These are phyloP conservation scores for Ogataea zsoltii DNA, from an alignment of 805 yeast genomes.

Conservation along the genomic window DNA sequence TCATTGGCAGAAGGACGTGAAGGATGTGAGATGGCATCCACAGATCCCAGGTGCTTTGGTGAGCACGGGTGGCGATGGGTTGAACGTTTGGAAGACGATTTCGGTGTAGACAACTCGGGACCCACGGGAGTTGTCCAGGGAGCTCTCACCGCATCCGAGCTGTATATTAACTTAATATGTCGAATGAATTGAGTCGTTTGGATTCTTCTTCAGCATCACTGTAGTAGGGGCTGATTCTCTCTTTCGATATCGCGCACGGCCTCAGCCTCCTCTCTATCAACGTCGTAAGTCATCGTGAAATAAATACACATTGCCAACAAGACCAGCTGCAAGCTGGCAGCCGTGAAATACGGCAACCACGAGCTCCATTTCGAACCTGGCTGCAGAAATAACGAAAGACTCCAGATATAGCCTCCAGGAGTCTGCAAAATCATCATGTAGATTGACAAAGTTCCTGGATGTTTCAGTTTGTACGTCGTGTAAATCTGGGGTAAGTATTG, in stretches of 20 bases:
- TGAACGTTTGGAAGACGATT: slow-evolving; percentile 94
- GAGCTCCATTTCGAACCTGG: slow-evolving; percentile 85
- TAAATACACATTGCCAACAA: slow-evolving; percentile 65
- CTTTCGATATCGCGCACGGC: slow-evolving; percentile 19
- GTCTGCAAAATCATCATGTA: slow-evolving; percentile 85
- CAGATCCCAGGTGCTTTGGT: slow-evolving; percentile 96
- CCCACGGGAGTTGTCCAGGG: too few relatives aligned
- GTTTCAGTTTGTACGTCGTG: slow-evolving; percentile 68
- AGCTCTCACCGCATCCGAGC: too few relatives aligned
- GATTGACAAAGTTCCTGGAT: slow-evolving; percentile 77
- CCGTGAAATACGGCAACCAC: slow-evolving; percentile 77
- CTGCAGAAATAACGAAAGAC: slow-evolving; percentile 65
- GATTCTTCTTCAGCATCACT: neutral
- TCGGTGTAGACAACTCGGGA: slow-evolving; percentile 68
- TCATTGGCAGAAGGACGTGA: slow-evolving; percentile 97
- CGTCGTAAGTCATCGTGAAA: slow-evolving; percentile 33
- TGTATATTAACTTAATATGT: neutral
- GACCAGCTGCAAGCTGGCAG: slow-evolving; percentile 66
- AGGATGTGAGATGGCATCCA: slow-evolving; percentile 96
- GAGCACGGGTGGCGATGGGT: slow-evolving; percentile 93
- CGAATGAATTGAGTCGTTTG: too few relatives aligned
- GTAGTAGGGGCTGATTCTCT: slow-evolving; percentile 12
- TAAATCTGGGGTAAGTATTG: slow-evolving; percentile 81
- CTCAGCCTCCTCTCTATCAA: slow-evolving; percentile 21
- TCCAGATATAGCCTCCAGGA: slow-evolving; percentile 86